Percentiles rank a stretch among this genome's conserved stretches.
Conservation (phyloP, 306 rosid genomes). For the Vicia sativa region DNA sequence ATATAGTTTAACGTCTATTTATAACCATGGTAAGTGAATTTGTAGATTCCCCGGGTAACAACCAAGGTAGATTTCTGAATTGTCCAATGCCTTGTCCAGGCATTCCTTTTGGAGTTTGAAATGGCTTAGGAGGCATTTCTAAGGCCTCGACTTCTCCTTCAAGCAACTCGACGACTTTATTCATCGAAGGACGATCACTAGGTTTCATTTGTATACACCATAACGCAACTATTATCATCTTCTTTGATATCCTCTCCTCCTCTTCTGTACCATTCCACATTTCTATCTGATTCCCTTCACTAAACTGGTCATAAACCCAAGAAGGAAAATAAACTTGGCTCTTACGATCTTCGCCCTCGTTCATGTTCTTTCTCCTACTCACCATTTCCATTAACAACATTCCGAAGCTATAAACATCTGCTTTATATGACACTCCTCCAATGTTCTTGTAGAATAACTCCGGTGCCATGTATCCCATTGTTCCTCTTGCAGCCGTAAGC, state of each 20-base stretch:
- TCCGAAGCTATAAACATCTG: slow-evolving; percentile 33
- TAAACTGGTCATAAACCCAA: slow-evolving; percentile 22
- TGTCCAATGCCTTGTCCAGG: slow-evolving; percentile 30
- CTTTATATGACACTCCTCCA: slow-evolving; percentile 22
- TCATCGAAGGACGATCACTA: slow-evolving; percentile 41
- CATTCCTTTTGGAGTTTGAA: slow-evolving; percentile 34
- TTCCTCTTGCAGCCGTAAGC: slow-evolving; percentile 31
- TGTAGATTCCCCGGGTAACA: slow-evolving; percentile 17
- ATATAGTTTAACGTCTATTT: slow-evolving; percentile 13
- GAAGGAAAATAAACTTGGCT: slow-evolving; percentile 37
- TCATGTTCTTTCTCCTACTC: slow-evolving; percentile 28
- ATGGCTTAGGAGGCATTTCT: slow-evolving; percentile 43
- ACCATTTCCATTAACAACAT: slow-evolving; percentile 35
- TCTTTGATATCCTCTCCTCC: slow-evolving; percentile 29
- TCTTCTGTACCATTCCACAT: slow-evolving; percentile 25
- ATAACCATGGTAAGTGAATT: slow-evolving; percentile 31
- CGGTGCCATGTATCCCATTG: slow-evolving; percentile 36
- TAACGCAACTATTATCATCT: slow-evolving; percentile 45
- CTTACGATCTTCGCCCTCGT: background rate
- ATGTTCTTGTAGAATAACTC: slow-evolving; percentile 28
- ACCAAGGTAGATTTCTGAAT: slow-evolving; percentile 33
- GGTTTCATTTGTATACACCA: slow-evolving; percentile 48
- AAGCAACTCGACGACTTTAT: slow-evolving; percentile 36
- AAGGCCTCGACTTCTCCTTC: slow-evolving; percentile 31
- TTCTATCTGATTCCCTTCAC: slow-evolving; percentile 25